Evolutionary conservation across 352 stramenopile genomes (phyloP).

Genomic region (Phytophthora tubulina): DNA sequence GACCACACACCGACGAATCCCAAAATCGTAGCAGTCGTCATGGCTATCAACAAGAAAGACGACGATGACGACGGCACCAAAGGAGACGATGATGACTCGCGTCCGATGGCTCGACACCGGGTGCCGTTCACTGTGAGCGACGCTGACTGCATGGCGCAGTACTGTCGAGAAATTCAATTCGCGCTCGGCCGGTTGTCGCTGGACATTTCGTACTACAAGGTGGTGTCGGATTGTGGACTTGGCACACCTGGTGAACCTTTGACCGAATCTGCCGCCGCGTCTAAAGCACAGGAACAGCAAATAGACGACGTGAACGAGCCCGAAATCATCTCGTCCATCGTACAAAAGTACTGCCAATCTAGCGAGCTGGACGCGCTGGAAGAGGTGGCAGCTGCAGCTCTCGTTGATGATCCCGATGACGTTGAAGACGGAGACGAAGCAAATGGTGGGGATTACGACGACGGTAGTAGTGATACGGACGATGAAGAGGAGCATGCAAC

Average conservation of each 20-base stretch:
- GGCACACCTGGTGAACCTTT: slow-evolving; percentile 20
- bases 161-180: slow-evolving; percentile 76
- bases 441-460: slow-evolving; percentile 9
- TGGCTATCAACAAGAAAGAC: slow-evolving; percentile 90
- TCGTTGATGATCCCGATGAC: slow-evolving; percentile 37
- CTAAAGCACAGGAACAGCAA: slow-evolving; percentile 15
- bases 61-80: slow-evolving; percentile 23
- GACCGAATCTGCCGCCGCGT: slow-evolving; percentile 5
- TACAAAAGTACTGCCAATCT: slow-evolving; percentile 69
- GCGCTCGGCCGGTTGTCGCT: slow-evolving; percentile 67
- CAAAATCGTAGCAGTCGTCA: slow-evolving; percentile 73
- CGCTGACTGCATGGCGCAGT: slow-evolving; percentile 56
- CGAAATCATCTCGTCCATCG: slow-evolving; percentile 67
- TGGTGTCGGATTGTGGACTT: slow-evolving; percentile 60
- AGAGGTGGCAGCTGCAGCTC: slow-evolving; percentile 28
- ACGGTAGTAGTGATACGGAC: slow-evolving; percentile 13
- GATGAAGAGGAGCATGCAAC: slow-evolving; percentile 14
- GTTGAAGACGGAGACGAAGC: slow-evolving; percentile 31
- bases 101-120: slow-evolving; percentile 20
- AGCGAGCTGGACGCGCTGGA: slow-evolving; percentile 57
- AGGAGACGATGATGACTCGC: slow-evolving; percentile 26
- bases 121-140: slow-evolving; percentile 65
- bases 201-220: slow-evolving; percentile 80
- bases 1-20: slow-evolving; percentile 63
- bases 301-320: slow-evolving; percentile 53